phyloP scores from a whole-genome alignment of 108 stramenopile species.

The Skeletonema potamos region DNA sequence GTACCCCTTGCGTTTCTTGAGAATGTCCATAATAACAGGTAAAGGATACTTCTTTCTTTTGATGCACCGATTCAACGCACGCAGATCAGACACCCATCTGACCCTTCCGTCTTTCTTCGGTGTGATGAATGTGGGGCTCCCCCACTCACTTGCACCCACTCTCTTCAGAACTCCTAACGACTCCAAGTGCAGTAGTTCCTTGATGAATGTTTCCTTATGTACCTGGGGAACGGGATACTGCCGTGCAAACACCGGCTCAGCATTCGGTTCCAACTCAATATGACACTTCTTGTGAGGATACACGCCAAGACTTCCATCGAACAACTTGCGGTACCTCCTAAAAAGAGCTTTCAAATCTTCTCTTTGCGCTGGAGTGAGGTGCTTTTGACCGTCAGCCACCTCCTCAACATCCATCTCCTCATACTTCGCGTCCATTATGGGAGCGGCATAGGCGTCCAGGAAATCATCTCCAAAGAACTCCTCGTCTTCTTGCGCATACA shows the following conservation, averaged over 20 bases:
- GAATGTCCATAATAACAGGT: slow-evolving; percentile 41
- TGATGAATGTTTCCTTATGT: slow-evolving; percentile 25
- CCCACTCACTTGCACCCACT: slow-evolving; percentile 25
- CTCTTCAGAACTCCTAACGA: slow-evolving; percentile 17
- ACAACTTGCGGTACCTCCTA: slow-evolving; percentile 10
- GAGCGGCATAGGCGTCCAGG: background rate
- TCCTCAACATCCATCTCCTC: slow-evolving; percentile 10
- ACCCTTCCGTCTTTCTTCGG: slow-evolving; percentile 47
- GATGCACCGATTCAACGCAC: slow-evolving; percentile 34
- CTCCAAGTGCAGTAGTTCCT: slow-evolving; percentile 29
- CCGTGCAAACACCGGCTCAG: slow-evolving; percentile 20
- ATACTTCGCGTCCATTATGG: slow-evolving; percentile 37
- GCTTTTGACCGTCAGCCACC: slow-evolving; percentile 30
- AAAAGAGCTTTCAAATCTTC: slow-evolving; percentile 13
- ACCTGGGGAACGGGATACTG: slow-evolving; percentile 31
- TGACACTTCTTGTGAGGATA: slow-evolving; percentile 38
- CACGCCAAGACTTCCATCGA: slow-evolving; percentile 41
- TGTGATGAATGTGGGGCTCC: slow-evolving; percentile 28
- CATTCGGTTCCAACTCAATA: slow-evolving; percentile 28
- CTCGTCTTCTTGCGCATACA: background rate
- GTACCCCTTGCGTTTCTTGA: slow-evolving; percentile 20
- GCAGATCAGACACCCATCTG: slow-evolving; percentile 45
- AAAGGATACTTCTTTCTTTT: slow-evolving; percentile 26
- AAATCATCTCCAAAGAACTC: slow-evolving; percentile 5
- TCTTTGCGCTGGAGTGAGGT: slow-evolving; percentile 24